phyloP scores from a whole-genome alignment of 257 asterid genomes.

The Asclepias syriaca region DNA sequence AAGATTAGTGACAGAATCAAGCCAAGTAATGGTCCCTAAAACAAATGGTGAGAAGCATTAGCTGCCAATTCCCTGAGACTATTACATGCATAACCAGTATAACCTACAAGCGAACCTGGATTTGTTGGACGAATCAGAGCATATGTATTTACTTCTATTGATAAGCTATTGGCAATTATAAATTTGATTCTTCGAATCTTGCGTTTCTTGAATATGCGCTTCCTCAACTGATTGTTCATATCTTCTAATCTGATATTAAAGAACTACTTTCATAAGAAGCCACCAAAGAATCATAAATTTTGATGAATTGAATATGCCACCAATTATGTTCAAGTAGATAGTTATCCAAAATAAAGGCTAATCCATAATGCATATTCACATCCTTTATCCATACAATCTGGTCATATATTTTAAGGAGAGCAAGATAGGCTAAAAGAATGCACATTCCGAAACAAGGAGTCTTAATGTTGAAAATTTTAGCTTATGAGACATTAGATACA shows the following conservation, averaged over 20 bases:
- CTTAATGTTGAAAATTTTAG: too few relatives aligned
- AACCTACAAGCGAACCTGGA: slow-evolving; percentile 50
- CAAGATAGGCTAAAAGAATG: too few relatives aligned
- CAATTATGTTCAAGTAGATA: background rate
- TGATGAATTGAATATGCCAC: background rate
- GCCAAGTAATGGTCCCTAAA: too few relatives aligned
- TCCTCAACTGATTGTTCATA: slow-evolving; percentile 79
- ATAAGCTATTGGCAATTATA: slow-evolving; percentile 54
- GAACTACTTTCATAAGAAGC: slow-evolving; percentile 5
- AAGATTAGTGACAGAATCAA: too few relatives aligned
- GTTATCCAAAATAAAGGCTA: background rate
- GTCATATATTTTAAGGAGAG: background rate
- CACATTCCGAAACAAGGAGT: too few relatives aligned
- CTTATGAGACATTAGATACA: too few relatives aligned
- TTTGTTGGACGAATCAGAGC: slow-evolving; percentile 94
- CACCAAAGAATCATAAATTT: background rate
- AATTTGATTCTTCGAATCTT: slow-evolving; percentile 78
- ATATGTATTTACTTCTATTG: slow-evolving; percentile 74
- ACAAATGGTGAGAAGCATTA: too few relatives aligned
- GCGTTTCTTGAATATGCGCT: slow-evolving; percentile 91
- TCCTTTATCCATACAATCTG: background rate
- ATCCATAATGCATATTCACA: background rate
- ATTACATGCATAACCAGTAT: slow-evolving; percentile 10
- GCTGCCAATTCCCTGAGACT: too few relatives aligned
- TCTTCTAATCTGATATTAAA: slow-evolving; percentile 64